A percentile compares a stretch with the other conserved stretches of the same genome.
Conservation (phyloP, 2,329 filamentous ascomycete genomes). For the Colletotrichum salicis region DNA sequence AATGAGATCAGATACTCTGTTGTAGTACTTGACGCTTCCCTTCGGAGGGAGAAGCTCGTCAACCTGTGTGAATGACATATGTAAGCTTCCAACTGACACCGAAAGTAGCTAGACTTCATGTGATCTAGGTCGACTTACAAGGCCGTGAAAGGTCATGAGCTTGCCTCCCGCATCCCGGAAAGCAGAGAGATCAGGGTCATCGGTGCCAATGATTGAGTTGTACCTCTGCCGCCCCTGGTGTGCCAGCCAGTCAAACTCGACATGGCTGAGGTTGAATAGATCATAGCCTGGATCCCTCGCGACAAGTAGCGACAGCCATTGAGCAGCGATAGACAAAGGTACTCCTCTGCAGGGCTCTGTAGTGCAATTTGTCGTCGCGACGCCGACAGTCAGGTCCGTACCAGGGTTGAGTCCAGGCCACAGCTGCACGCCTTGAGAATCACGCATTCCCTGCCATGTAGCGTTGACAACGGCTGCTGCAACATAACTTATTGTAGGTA, state of each 20-base stretch:
- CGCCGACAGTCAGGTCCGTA: slow-evolving; percentile 30
- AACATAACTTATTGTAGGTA: slow-evolving; percentile 1
- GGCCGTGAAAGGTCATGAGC: slow-evolving; percentile 54
- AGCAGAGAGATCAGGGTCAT: slow-evolving; percentile 42
- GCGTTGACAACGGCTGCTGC: slow-evolving; percentile 37
- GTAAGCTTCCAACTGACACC: too few species aligned
- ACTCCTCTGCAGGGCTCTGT: neutral
- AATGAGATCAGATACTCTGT: neutral
- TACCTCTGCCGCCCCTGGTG: slow-evolving; percentile 1
- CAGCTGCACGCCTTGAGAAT: neutral
- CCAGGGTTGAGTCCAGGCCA: slow-evolving; percentile 29
- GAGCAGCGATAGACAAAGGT: slow-evolving; percentile 19
- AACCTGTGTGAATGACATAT: slow-evolving; percentile 20
- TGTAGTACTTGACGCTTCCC: slow-evolving; percentile 45
- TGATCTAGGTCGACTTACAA: slow-evolving; percentile 20
- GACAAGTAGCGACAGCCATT: slow-evolving; percentile 41
- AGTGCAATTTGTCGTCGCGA: slow-evolving; percentile 2
- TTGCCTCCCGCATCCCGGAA: slow-evolving; percentile 51
- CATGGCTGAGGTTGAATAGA: slow-evolving; percentile 26
- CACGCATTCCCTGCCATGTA: slow-evolving; percentile 33
- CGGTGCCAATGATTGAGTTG: slow-evolving; percentile 40
- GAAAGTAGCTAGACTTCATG: too few species aligned
- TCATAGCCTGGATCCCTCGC: slow-evolving; percentile 43
- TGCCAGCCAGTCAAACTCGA: slow-evolving; percentile 32
- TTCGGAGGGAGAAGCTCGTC: slow-evolving; percentile 49